Evolutionary conservation across 2,329 filamentous ascomycete genomes (phyloP).

Genomic region (Aspergillus proliferans): DNA sequence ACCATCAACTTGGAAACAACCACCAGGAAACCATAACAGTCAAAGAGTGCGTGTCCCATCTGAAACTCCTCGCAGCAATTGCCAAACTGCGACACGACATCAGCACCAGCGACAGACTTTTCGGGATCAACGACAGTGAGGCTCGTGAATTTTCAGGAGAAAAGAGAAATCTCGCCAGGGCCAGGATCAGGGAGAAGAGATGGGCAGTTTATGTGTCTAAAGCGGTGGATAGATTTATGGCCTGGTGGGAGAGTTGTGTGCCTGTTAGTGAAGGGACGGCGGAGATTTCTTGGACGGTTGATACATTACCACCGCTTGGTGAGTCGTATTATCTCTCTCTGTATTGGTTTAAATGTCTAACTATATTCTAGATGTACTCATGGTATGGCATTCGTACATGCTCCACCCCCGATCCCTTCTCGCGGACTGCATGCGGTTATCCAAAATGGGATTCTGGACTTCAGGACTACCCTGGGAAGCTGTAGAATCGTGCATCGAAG

Average conservation of each 20-base stretch:
- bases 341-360: too few relatives aligned
- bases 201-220: neutral
- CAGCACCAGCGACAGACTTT: neutral
- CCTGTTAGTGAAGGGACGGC: neutral
- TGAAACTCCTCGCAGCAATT: neutral
- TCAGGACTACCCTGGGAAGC: neutral
- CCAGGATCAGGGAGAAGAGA: neutral
- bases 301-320: neutral
- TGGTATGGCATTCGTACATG: neutral
- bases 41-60: neutral
- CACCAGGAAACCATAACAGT: neutral
- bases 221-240: neutral
- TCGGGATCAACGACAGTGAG: neutral
- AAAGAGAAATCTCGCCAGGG: neutral
- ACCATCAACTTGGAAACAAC: too few relatives aligned
- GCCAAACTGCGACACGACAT: neutral
- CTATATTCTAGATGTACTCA: neutral
- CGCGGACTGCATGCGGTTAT: neutral
- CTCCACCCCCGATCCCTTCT: neutral
- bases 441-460: neutral
- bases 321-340: neutral
- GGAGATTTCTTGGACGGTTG: neutral
- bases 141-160: neutral
- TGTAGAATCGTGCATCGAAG: neutral
- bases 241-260: neutral